Conservation (phyloP, 441 rosid species). For the Populus hybrid region DNA sequence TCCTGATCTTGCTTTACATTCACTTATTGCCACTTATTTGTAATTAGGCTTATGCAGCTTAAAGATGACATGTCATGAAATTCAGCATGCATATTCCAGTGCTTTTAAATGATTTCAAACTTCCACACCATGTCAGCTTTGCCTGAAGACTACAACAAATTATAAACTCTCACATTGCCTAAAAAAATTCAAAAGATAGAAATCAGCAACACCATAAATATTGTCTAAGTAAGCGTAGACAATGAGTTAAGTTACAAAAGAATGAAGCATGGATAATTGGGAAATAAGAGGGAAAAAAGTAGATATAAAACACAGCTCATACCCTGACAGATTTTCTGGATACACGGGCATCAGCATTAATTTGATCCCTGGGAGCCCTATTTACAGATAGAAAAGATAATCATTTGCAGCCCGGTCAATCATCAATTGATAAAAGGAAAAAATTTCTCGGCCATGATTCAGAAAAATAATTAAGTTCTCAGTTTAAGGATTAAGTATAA, state of each 20-base stretch:
- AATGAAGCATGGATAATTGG: slow-evolving; percentile 5
- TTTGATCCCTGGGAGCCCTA: slow-evolving; percentile 33
- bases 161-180: neutral
- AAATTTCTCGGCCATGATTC: neutral
- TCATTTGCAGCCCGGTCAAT: neutral
- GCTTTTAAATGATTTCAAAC: neutral
- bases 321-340: slow-evolving; percentile 49
- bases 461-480: neutral
- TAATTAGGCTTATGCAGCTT: neutral
- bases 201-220: neutral
- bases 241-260: neutral
- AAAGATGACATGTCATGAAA: neutral
- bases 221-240: neutral
- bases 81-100: neutral
- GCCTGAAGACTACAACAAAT: neutral
- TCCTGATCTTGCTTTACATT: too few species aligned
- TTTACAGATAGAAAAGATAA: slow-evolving; percentile 11
- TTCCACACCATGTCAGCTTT: neutral
- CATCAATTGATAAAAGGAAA: neutral
- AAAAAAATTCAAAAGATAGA: neutral
- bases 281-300: neutral
- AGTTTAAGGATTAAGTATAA: neutral
- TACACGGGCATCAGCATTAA: slow-evolving; percentile 22
- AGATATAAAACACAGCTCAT: slow-evolving; percentile 12
- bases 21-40: neutral